Percentiles rank a stretch among this genome's conserved stretches.
These are phyloP conservation scores for Clavispora fructus DNA, from an alignment of 805 yeast species.

Conservation along the genomic window DNA sequence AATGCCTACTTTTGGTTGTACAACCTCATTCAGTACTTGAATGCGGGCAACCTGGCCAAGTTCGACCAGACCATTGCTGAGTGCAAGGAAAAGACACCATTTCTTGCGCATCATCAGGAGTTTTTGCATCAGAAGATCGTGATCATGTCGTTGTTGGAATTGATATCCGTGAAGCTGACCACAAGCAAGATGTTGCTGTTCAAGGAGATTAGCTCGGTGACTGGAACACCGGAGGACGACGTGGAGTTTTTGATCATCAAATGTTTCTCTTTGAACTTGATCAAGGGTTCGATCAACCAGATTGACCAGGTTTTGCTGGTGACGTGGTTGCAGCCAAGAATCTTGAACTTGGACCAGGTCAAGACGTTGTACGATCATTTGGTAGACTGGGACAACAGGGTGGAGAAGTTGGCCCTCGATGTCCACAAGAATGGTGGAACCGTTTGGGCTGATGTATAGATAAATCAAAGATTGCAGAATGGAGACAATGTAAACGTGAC, in stretches of 20 bases:
- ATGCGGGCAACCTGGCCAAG: conserved; percentile 66
- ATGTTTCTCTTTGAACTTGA: conserved; percentile 76
- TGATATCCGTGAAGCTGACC: conserved; percentile 72
- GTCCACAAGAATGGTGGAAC: conserved; percentile 36
- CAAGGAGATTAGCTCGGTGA: conserved; percentile 59
- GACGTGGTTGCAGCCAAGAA: conserved; percentile 95
- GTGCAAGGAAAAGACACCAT: conserved; percentile 40
- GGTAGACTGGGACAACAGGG: conserved; percentile 73
- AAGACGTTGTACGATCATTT: conserved; percentile 68
- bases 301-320: conserved; percentile 72
- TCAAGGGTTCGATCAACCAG: conserved; percentile 90
- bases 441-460: conserved; percentile 32
- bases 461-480: background rate
- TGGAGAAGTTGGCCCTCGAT: conserved; percentile 48
- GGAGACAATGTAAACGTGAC: background rate
- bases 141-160: conserved; percentile 84
- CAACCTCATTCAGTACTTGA: conserved; percentile 62
- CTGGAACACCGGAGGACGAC: conserved; percentile 63
- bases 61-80: conserved; percentile 51
- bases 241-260: conserved; percentile 91
- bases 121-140: conserved; percentile 88
- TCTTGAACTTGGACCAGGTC: conserved; percentile 78
- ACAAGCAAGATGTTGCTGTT: conserved; percentile 71
- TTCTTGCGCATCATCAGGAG: conserved; percentile 51
- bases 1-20: conserved; percentile 64